phyloP scores from a whole-genome alignment of 768 basidiomycete species.

The Inosperma sp. region DNA sequence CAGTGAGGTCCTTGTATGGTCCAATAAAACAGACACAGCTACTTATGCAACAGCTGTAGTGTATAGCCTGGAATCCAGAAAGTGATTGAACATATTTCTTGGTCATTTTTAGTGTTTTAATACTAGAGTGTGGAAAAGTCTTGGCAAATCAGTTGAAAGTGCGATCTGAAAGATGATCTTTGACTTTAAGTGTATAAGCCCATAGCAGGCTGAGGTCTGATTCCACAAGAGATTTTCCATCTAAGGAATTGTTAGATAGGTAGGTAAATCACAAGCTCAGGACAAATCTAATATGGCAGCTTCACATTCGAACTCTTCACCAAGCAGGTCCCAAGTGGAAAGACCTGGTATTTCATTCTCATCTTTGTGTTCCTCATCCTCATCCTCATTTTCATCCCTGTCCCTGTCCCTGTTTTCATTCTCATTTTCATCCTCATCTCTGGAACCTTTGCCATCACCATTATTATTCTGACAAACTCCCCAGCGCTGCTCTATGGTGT shows the following conservation, averaged over 20 bases:
- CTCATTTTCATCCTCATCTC: background rate
- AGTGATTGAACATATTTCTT: background rate
- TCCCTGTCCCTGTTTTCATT: background rate
- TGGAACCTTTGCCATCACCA: background rate
- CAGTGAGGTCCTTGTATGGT: constrained; percentile 14
- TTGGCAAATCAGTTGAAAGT: background rate
- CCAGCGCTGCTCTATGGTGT: background rate
- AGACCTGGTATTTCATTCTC: background rate
- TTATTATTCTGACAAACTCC: background rate
- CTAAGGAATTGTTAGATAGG: background rate
- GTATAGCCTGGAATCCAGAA: background rate
- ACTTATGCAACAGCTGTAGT: constrained; percentile 1
- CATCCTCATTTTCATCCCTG: constrained; percentile 3
- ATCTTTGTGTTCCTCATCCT: background rate
- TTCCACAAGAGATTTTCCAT: background rate
- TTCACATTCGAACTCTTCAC: constrained; percentile 7
- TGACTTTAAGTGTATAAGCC: background rate
- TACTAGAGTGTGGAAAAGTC: background rate
- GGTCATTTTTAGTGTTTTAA: background rate
- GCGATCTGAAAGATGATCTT: background rate
- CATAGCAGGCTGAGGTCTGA: background rate
- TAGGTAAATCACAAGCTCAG: background rate
- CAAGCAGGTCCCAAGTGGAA: background rate
- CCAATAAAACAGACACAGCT: constrained; percentile 15
- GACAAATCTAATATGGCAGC: constrained; percentile 3